Evolutionary conservation across 129 eudicot species (phyloP), one percentile per base, ranked within the genome.

Genomic region (Tanacetum coccineum): DNA sequence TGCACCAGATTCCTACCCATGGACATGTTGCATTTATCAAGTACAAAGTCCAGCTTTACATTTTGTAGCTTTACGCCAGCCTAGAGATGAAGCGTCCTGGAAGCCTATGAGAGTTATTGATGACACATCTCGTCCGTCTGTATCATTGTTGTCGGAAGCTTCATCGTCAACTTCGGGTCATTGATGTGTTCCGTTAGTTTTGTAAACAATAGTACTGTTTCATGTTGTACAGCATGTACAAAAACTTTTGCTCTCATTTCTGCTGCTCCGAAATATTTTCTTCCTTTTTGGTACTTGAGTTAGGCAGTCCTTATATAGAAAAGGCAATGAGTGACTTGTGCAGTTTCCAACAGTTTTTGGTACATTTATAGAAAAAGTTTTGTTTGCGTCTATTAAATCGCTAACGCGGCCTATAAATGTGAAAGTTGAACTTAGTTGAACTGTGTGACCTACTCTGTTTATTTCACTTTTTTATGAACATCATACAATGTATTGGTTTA

Each of bases 1-100:
- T 21, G 90, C 99, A 19, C 86, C 95, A 3, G 95, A 89, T n/a
- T 84, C 95, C 4, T 93, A 93, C 69, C 99, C 99, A 0, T 93
- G 99, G 99, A 84, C 95, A 4, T 93, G 99, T 70, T 87, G 91
- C 67, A 77, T 93, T 20, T 89, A 89, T 76, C 96, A 93, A 71
- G 84, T 87, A 56, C 74, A 32, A 8, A 93, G 99, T 54, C 93
- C 81, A 2, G 96, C 99, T 64, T 92, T 93, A 74, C 96, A 93
- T 48, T 86, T 93, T 69, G 87, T 89, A 22, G 95, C 99, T 7
- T 67, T 93, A 59, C 81, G 99, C 53, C 95, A 89, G 44, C 87
- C 92, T 5, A 81, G 45, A 39, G 99, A 93, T 73, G 96, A 86
- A 55, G 81, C 93, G 0, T 79, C 80, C 11, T 82, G 84, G 95